Evolutionary conservation across 139 green algal species (phyloP), one percentile per base, ranked within the genome.

Genomic region (Coelastrella sp.): DNA sequence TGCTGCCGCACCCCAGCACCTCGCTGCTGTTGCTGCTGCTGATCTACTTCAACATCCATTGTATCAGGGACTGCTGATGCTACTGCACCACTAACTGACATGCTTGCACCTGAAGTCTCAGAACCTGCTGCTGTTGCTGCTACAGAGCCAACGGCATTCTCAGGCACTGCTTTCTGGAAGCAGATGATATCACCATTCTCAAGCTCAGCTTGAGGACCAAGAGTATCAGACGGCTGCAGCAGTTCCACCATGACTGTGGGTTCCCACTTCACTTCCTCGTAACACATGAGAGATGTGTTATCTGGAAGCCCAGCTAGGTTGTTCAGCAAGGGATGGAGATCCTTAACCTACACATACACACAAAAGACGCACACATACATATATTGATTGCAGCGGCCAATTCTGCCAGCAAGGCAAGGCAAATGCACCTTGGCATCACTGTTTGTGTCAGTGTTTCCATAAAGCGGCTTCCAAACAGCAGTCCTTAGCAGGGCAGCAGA

Each of bases 231-330:
- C 34, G 76, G 53, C 30, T 50, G 40, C 51, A 72, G 53, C 19
- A 27, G 34, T 8, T 96, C 89, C 32, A 95, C 91, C 91, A 97
- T 96, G 34, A 98, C 90, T 9, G 51, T 85, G 3, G 96, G 96
- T 64, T 98, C 92, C 77, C 90, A 96, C 90, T 98, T 98, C 40
- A 99, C 90, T 91, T 99, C 96, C 93, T 99, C 96, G 53, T 85
- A 95, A 21, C 89, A 19, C 50, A 89, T 25, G 25, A 94, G 67
- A 5, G 60, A 25, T 5, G 84, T 32, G 43, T 67, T 51, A 11
- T 8, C 60, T 1, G 43, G 23, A 23, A 81, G 45, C 9, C 86
- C 89, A 11, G 88, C 90, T 73, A 92, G 57, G 40, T 85, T 81
- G 43, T 57, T 62, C 67, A 98, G 66, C 25, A 91, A 13, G 4